Base-by-base conservation (phyloP, 2,329 filamentous ascomycete genomes). In the Grosmannia serpens region DNA sequence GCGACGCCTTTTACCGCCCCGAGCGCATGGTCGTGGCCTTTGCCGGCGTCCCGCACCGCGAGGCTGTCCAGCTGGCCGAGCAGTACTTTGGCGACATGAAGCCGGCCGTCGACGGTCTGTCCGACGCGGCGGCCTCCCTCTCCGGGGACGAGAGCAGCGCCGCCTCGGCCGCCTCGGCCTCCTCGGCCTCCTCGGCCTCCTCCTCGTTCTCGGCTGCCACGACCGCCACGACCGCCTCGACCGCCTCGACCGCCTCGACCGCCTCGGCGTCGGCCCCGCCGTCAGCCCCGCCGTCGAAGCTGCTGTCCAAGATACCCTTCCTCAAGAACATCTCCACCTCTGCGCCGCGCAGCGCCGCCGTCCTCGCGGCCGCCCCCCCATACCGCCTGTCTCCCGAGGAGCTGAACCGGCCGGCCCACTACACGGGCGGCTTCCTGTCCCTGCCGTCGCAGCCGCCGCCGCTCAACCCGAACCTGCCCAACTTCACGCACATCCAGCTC, bases 11-110 rank as follows among this genome's bases (percentile, higher is more conserved):
- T 68, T 97, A 91, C 75, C 82, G 83, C 56, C 94, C 94, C 0
- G 91, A 97, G 69, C 79, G 90, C 60, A 95, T 95, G 68, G 94
- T 99, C 0, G 84, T 99, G 53, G 94, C 94, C 0, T 97, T 96
- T 75, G 94, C 92, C 2, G 94, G 94, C 35, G 88, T 97, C 10
- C 79, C 89, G 59, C 94, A 99, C 70, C 73, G 77, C 8, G 81
- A 89, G 66, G 94, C 94, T 24, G 84, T 97, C 35, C 80, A 79
- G 65, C 74, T 97, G 63, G 84, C 91, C 3, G 83, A 95, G 70
- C 77, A 90, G 70, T 88, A 89, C 72, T 99, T 99, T 74, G 94
- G 92, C 53, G 89, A 94, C 69, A 96, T 99, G 91, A 77, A 83
- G 70, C 73, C 75, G 57, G 69, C 72, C 24, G 73, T 26, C 57